A percentile compares a stretch with the other conserved stretches of the same genome.
phyloP scores from a whole-genome alignment of 1,139 yeast genomes.

The Candida neerlandica region DNA sequence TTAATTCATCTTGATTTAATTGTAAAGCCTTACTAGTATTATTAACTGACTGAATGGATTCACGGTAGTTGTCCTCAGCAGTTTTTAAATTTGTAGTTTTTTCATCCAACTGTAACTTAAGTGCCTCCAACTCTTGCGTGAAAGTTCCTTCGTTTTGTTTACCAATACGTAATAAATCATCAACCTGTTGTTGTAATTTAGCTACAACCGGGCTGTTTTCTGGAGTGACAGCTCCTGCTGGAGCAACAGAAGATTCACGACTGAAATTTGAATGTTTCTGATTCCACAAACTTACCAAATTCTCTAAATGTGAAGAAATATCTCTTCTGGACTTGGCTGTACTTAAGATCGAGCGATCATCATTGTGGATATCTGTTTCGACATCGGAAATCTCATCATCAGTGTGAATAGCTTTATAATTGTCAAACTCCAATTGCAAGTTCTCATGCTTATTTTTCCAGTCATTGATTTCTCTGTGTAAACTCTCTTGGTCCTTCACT shows the following conservation, averaged over 20 bases:
- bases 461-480: conserved; percentile 50
- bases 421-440: conserved; percentile 48
- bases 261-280: conserved; percentile 13
- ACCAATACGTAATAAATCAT: conserved; percentile 43
- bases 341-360: conserved; percentile 30
- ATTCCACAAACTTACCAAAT: conserved; percentile 42
- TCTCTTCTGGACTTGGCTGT: conserved; percentile 34
- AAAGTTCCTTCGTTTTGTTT: conserved; percentile 41
- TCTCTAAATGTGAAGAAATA: conserved; percentile 43
- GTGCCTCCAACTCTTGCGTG: conserved; percentile 33
- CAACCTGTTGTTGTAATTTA: conserved; percentile 51
- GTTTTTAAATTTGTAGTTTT: conserved; percentile 39
- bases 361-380: conserved; percentile 22
- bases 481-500: conserved; percentile 46
- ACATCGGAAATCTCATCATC: conserved; percentile 37
- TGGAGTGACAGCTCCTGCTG: conserved; percentile 13
- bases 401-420: conserved; percentile 39
- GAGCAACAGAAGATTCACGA: conserved; percentile 13
- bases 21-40: conserved; percentile 77
- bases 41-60: conserved; percentile 70
- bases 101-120: conserved; percentile 37
- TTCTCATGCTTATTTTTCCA: conserved; percentile 49
- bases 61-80: conserved; percentile 60
- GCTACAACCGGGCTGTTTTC: conserved; percentile 32
- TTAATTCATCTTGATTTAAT: conserved; percentile 70